Percentiles rank a stretch among this genome's conserved stretches.
Conservation (phyloP, 495 filamentous ascomycete species). For the Cetradonia linearis region DNA sequence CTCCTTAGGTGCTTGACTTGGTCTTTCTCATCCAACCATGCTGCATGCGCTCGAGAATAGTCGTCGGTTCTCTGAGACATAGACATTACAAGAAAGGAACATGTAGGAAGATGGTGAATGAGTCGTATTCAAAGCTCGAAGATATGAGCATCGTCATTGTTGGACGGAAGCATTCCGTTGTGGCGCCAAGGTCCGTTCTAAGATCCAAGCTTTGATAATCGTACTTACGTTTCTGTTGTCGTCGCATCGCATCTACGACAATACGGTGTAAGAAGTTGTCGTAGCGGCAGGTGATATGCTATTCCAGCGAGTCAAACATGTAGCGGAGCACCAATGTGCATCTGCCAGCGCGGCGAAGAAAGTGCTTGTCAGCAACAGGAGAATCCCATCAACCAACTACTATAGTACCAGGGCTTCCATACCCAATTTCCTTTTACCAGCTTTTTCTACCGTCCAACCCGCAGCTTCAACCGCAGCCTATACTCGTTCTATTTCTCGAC, state of each 20-base stretch:
- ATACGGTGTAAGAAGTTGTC: not conserved
- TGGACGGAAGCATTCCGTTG: constrained; percentile 3
- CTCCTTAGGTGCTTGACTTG: constrained; percentile 52
- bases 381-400: not conserved
- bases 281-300: not conserved
- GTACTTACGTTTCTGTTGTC: not conserved
- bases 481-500: not conserved
- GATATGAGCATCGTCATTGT: not conserved
- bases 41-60: constrained; percentile 41
- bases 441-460: not conserved
- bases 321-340: constrained; percentile 2
- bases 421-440: not conserved
- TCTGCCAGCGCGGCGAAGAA: not conserved
- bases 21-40: constrained; percentile 59
- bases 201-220: not conserved
- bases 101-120: not conserved
- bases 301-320: not conserved
- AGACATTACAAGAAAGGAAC: too few relatives aligned
- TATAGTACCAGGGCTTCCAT: not conserved
- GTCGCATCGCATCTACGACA: not conserved
- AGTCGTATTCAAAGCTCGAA: not conserved
- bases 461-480: not conserved
- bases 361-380: not conserved
- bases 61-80: not conserved
- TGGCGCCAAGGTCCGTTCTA: not conserved